Percentiles rank a stretch among this genome's conserved stretches.
Evolutionary conservation across 371 early-diverging fungal species (phyloP).

Genomic region (Mucor sp.): DNA sequence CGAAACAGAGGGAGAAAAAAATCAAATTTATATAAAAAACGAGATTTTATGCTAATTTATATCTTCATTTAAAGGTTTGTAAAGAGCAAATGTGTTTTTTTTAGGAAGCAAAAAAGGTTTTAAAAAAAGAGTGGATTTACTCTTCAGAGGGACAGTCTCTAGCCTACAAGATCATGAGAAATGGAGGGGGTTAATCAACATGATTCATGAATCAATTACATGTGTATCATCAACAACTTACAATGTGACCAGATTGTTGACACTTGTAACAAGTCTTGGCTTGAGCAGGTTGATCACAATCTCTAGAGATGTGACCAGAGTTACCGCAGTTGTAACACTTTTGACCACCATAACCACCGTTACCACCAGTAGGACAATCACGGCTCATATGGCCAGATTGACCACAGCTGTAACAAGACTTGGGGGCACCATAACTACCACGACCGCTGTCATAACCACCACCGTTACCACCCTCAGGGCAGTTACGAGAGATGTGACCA

Average conservation of each 20-base stretch:
- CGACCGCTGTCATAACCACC: constrained; percentile 15
- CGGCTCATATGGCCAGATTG: constrained; percentile 54
- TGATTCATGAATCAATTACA: constrained; percentile 4
- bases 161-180: constrained; percentile 16
- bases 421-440: constrained; percentile 24
- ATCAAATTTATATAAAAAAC: background rate
- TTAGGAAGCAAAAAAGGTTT: background rate
- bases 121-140: constrained; percentile 1
- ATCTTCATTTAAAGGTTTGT: background rate
- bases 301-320: constrained; percentile 53
- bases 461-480: constrained; percentile 47
- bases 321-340: constrained; percentile 76
- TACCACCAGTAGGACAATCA: constrained; percentile 33
- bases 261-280: constrained; percentile 71
- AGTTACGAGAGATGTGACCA: constrained; percentile 67
- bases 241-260: constrained; percentile 35
- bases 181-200: background rate
- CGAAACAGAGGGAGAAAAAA: background rate
- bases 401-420: constrained; percentile 61
- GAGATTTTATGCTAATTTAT: background rate
- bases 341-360: constrained; percentile 16
- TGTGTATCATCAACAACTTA: constrained; percentile 19
- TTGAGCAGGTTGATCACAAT: constrained; percentile 46
- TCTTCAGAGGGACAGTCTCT: constrained; percentile 32
- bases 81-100: background rate